Base-by-base conservation (phyloP, 164 flowering plant genomes). In the Aristolochia fimbriata region DNA sequence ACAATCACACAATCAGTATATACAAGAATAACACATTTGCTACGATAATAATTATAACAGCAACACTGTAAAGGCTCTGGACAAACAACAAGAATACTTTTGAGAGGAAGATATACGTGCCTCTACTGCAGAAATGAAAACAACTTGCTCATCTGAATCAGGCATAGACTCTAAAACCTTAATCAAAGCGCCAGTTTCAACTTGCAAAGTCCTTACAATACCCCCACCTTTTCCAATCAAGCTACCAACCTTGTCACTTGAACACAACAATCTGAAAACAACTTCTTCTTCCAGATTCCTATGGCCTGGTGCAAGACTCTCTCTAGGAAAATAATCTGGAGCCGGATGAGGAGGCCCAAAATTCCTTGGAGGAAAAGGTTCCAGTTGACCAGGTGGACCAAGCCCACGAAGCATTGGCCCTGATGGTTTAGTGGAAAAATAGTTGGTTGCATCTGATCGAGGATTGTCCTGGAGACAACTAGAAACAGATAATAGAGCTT, bases 211-310 rank as follows among this genome's bases (percentile, higher is more conserved):
- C 47, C 76, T 67, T 50, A 82, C 47, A 20, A 84, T 55, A 15
- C 73, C 51, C 2, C 90, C 90, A 60, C 84, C 84, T 67, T 82
- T 84, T 23, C 90, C 90, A 17, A 82, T 82, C 71, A 84, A 59
- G 69, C 79, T 71, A 19, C 85, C 81, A 67, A 78, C 80, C 62
- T 76, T 80, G 37, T 78, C 86, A 54, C 23, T 53, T 20, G 65
- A 80, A 61, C 86, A 84, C 27, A 84, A 60, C 64, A 84, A 50
- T 63, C 70, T 77, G 62, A 77, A 84, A 17, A 76, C 74, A 41
- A 83, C 67, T 22, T 80, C 83, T 60, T 77, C 82, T 68, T 82
- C 83, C 3, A 62, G 47, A 55, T 63, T 67, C 60, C 77, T 71
- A 45, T 68, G 73, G 64, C 51, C 58, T 24, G 61, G 23, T 54